Evolutionary conservation across 495 filamentous ascomycete genomes (phyloP), one percentile per base, ranked within the genome.

Genomic region (Sporormia fimetaria): DNA sequence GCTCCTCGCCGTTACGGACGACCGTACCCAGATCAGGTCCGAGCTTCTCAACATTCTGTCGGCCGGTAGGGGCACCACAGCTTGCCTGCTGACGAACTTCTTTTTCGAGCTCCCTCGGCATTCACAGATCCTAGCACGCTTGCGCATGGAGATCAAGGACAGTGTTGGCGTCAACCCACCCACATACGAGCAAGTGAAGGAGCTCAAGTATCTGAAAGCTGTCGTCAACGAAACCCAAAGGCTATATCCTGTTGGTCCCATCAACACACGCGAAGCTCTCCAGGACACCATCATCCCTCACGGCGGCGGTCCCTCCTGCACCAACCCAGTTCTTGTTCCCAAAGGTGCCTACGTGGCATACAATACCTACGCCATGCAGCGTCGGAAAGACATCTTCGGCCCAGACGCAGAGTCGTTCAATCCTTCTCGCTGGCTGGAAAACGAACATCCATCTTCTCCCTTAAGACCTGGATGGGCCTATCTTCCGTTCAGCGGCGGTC

Each of bases 401-500:
- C 51, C 56, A 4, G 69, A 76, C 44, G 68, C 72, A 0, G 59
- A 63, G 0, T 42, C 66, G 12, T 81, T 69, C 52, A 54, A 59
- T 0, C 77, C 77, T 0, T 68, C 69, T 25, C 54, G 77, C 4
- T 81, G 77, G 49, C 8, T 40, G 12, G 47, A 41, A 6, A n/a
- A 23, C 18, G 48, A 47, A 29, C 27, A 37, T 17, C 8, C 12
- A 1, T 28, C 29, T 4, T 7, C 21, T 1, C 37, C 44, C 6
- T 22, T 48, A 18, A 75, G 65, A 41, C 74, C 74, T 1, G 68
- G 47, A 60, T 83, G 80, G 80, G 60, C 63, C 24, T 76, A 72
- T 49, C 52, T 76, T 11, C 73, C 75, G 0, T 78, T 78, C 49
- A 73, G 70, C 44, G 72, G 74, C n/a, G 73, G 75, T 0, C 70